Evolutionary conservation across 1,284 basidiomycete species (phyloP), one percentile per base, ranked within the genome.

Genomic region (Austroboletus sp.): DNA sequence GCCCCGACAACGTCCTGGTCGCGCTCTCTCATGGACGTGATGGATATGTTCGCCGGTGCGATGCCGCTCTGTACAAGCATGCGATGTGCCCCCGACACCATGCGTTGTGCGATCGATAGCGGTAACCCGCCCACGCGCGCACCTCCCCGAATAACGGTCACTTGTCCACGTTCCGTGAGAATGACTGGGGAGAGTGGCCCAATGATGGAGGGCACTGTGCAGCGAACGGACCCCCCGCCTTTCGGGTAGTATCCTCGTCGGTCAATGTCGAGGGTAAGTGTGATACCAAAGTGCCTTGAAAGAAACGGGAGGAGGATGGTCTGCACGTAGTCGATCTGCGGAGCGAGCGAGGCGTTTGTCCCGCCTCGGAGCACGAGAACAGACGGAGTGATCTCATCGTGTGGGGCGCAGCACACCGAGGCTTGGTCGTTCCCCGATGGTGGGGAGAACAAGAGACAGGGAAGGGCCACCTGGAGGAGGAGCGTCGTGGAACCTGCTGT

Each of bases 401-500:
- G 40, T 15, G 36, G 11, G 8, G 39, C n/a, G 29, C 25, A 13
- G 16, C 39, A 30, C 16, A 25, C 17, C 33, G 6, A 33, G 13
- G 6, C 10, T 17, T 10, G 54, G n/a, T 29, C 15, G 32, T 17
- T 13, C n/a, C 40, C 46, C 3, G 56, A 52, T 5, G 58, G 53
- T n/a, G 21, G 12, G 7, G 73, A 65, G 57, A 84, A 86, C 15
- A 85, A 48, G 16, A 87, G 70, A 45, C 82, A 72, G 0, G 84
- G 83, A 11, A 86, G 68, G 3, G 82, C 69, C n/a, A 83, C 71
- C 64, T 87, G 85, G 7, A 85, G 68, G 25, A 86, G 71, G 23
- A 87, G 74, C 11, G 78, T 78, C 9, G 74, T 80, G 13, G 84
- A 80, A 13, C 81, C 83, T 25, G 84, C 85, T 0, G 83, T 85